Conservation (phyloP, 306 rosid genomes). For the Castanea crenata region DNA sequence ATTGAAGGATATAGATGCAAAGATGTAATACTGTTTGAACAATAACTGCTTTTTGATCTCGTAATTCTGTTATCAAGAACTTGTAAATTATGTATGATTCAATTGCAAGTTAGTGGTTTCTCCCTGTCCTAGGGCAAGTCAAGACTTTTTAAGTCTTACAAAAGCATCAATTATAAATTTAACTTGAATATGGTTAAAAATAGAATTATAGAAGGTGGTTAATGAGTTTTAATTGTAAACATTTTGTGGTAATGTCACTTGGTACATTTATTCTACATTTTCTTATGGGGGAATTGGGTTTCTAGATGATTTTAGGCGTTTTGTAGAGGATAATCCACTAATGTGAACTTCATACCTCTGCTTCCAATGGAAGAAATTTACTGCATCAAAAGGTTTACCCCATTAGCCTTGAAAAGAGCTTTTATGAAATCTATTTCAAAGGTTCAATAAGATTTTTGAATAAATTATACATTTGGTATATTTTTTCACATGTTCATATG, state of each 20-base stretch:
- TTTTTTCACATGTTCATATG: no score
- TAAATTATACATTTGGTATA: no score
- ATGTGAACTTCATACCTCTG: no score
- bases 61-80: not conserved
- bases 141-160: not conserved
- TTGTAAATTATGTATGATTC: not conserved
- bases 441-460: no score
- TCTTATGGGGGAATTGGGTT: no score
- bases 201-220: not conserved
- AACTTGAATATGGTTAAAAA: not conserved
- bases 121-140: not conserved
- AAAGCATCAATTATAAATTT: not conserved
- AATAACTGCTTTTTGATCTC: not conserved
- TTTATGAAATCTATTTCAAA: no score
- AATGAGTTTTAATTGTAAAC: not conserved
- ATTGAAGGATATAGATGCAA: not conserved
- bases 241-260: not conserved
- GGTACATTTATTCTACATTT: not conserved
- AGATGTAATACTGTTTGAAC: not conserved
- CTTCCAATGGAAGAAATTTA: no score
- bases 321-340: no score
- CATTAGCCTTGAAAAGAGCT: no score
- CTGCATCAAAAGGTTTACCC: no score
- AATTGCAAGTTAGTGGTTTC: not conserved
- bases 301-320: no score